Percentiles rank a stretch among this genome's conserved stretches.
Evolutionary conservation across 768 basidiomycete species (phyloP).

Genomic region (Russula brevipes): DNA sequence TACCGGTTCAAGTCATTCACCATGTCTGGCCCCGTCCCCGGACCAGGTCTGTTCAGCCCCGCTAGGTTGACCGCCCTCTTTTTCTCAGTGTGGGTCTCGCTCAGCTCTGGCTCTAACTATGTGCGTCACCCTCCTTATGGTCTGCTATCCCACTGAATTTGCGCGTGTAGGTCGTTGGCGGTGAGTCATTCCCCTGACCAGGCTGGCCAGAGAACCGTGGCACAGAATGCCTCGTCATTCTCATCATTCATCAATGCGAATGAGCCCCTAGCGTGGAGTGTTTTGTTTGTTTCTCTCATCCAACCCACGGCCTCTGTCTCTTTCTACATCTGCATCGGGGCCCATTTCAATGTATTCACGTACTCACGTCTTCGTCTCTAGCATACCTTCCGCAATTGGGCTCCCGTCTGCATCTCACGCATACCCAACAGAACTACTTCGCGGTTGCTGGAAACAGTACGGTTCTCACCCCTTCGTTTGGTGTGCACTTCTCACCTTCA

Average conservation of each 20-base stretch:
- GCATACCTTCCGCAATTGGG: constrained; percentile 89
- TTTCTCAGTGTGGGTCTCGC: constrained; percentile 52
- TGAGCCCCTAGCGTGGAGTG: neutral
- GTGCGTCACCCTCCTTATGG: constrained; percentile 37
- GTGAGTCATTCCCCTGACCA: constrained; percentile 26
- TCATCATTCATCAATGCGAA: neutral
- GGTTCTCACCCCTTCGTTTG: constrained; percentile 24
- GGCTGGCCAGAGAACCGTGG: neutral
- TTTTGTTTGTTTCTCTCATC: neutral
- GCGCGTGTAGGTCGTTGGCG: constrained; percentile 36
- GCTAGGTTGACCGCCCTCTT: constrained; percentile 34
- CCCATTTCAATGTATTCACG: neutral
- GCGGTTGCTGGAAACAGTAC: constrained; percentile 74
- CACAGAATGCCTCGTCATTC: neutral
- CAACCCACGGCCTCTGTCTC: neutral
- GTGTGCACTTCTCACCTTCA: constrained; percentile 1
- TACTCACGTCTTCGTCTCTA: constrained; percentile 27
- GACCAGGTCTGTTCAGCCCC: neutral
- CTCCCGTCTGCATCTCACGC: constrained; percentile 62
- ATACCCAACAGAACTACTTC: constrained; percentile 79
- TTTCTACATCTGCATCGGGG: neutral
- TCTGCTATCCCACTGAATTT: neutral
- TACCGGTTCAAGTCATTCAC: neutral
- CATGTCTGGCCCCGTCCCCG: neutral
- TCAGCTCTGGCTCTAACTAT: constrained; percentile 71